Base-by-base conservation (phyloP, 2,329 filamentous ascomycete species). In the Xylariaceae sp. region DNA sequence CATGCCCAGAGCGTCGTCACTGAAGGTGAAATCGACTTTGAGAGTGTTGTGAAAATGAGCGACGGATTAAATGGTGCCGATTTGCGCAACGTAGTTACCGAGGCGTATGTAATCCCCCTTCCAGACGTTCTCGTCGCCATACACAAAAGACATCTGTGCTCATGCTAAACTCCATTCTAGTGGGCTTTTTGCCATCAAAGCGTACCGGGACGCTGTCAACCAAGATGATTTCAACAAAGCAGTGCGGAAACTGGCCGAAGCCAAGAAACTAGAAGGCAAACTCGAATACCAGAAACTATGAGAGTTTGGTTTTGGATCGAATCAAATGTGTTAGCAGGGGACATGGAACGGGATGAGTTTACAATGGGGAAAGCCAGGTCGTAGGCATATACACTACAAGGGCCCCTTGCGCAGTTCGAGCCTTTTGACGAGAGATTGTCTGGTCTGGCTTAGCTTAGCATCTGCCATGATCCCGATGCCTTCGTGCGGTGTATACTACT, bases 141-240 rank as follows among this genome's bases (percentile, higher is more conserved):
- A 62, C 26, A 3, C 8, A 5, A 7, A 62, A 27, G 61, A 53
- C 58, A 60, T 56, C 67, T 71, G 19, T 19, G 19, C 19, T 19
- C 19, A 19, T 64, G 71, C 57, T 53, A 29, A 48, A 47, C 42
- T 26, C 11, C 31, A 4, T 48, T 6, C 2, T 58, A 95, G 90
- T 63, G 94, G 94, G 60, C 77, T 99, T 40, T 97, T 96, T 72
- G 91, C 94, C 43, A 99, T 99, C 81, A 97, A 97, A 74, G 94
- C 96, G 69, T 96, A 97, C 72, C 81, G 95, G 59, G 94, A 99
- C 67, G 85, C 91, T 9, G 89, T 99, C 74, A 97, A 89, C 75
- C 94, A 99, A 72, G 94, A 99, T 68, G 94, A 99, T 70, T 96
- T 97, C 84, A 99, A 96, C 79, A 96, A 96, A 76, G 94, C 94